Evolutionary conservation across 1,284 basidiomycete genomes (phyloP).

Genomic region (Vanrija sp.): DNA sequence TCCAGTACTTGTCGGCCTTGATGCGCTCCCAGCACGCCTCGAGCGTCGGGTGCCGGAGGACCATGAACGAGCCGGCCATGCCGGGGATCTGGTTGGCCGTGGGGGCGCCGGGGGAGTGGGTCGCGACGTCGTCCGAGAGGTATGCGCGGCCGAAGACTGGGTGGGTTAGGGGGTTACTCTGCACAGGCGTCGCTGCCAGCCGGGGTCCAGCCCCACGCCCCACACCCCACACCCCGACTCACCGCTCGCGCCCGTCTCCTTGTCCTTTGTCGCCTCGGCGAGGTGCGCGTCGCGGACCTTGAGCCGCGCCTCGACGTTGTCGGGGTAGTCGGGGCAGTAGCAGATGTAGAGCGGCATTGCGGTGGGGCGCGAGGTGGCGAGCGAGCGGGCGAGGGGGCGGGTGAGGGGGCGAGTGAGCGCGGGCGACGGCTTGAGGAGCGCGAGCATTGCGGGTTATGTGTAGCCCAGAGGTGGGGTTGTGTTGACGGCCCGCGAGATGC

Average conservation of each 20-base stretch:
- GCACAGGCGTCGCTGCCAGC: background rate
- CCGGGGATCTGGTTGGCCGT: slow-evolving; percentile 15
- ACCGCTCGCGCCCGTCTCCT: slow-evolving; percentile 14
- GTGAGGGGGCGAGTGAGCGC: background rate
- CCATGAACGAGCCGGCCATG: slow-evolving; percentile 44
- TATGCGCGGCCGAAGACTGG: slow-evolving; percentile 26
- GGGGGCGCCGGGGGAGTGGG: slow-evolving; percentile 7
- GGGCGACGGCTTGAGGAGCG: background rate
- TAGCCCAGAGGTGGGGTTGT: no score
- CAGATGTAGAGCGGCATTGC: slow-evolving; percentile 35
- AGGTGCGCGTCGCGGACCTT: slow-evolving; percentile 37
- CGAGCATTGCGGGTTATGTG: no score
- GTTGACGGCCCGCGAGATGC: no score
- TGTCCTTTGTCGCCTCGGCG: slow-evolving; percentile 13
- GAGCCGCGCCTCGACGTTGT: slow-evolving; percentile 36
- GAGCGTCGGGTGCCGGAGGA: slow-evolving; percentile 32
- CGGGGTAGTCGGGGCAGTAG: slow-evolving; percentile 44
- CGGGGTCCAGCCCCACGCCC: background rate
- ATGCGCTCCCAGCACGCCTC: slow-evolving; percentile 39
- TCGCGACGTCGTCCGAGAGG: slow-evolving; percentile 13
- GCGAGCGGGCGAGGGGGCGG: background rate
- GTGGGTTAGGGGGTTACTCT: background rate
- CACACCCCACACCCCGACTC: background rate
- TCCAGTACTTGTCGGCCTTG: slow-evolving; percentile 45
- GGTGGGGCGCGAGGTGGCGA: slow-evolving; percentile 3